Evolutionary conservation across 2,329 filamentous ascomycete species (phyloP), one percentile per base, ranked within the genome.

Genomic region (Tothia fuscella): DNA sequence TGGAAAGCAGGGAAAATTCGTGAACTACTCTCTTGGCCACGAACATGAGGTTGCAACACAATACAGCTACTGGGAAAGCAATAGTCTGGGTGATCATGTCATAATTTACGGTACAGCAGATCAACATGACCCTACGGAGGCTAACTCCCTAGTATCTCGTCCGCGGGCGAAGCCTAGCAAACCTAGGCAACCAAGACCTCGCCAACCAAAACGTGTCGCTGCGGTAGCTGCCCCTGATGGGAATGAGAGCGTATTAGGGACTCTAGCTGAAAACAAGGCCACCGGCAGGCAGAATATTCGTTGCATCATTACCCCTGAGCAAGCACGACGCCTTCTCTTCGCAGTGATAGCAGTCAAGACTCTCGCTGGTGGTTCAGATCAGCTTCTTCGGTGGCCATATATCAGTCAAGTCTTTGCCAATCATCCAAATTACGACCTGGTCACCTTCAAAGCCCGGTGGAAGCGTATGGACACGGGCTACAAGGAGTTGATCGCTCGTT

Each of bases 331-430:
- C 17, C 14, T 46, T 25, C 22, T 46, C 19, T 44, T 33, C 17
- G 43, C 33, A 24, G 22, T 20, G 20, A 44, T 46, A 44, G 43
- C 36, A 6, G 33, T 46, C 21, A 16, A 34, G 6, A 29, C 32
- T 7, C 16, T 46, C n/a, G 17, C 16, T n/a, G 32, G 33, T 9
- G 41, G 38, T 16, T 14, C 26, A 16, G 33, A 44, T 14, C 19
- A 31, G 16, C 20, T 16, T n/a, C 31, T 43, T 21, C 14, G 20
- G 7, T 46, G 43, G 43, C 20, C 12, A 3, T 32, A n/a, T 14
- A 52, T 69, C 24, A 63, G 71, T 43, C 69, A 66, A 65, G 46
- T 55, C 1, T 52, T 70, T n/a, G 6, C 49, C 52, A 5, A 52
- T 38, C 67, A 68, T 44, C 65, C 64, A 2, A 54, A 57, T 1